phyloP scores from a whole-genome alignment of 768 basidiomycete species.

The Rhizopogon vinicolor region DNA sequence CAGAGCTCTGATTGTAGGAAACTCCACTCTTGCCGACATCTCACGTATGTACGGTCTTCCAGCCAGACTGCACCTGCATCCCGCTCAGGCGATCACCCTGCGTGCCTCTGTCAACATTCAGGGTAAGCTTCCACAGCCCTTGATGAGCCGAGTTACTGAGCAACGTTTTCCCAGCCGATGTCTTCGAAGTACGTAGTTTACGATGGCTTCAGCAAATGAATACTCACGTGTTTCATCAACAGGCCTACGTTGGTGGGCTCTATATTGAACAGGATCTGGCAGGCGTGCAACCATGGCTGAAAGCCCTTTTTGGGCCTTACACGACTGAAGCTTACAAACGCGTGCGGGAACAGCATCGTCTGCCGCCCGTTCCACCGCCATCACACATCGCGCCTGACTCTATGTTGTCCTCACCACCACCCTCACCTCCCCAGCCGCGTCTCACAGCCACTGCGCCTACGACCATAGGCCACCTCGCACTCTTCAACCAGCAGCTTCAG shows the following conservation, averaged over 20 bases:
- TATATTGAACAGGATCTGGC: constrained; percentile 66
- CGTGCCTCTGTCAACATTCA: constrained; percentile 67
- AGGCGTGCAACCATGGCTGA: constrained; percentile 55
- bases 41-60: constrained; percentile 64
- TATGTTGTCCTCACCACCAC: not conserved
- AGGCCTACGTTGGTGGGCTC: constrained; percentile 81
- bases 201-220: constrained; percentile 1
- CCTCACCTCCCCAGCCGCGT: constrained; percentile 9
- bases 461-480: constrained; percentile 60
- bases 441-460: constrained; percentile 19
- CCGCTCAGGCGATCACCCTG: constrained; percentile 68
- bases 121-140: constrained; percentile 37
- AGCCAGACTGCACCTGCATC: constrained; percentile 57
- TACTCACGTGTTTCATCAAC: not conserved
- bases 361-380: constrained; percentile 38
- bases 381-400: constrained; percentile 1
- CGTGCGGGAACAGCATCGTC: constrained; percentile 64
- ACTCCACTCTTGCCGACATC: constrained; percentile 66
- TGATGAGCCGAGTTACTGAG: not conserved
- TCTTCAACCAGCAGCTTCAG: constrained; percentile 78
- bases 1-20: constrained; percentile 69
- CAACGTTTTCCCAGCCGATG: constrained; percentile 47
- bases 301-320: constrained; percentile 60
- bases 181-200: constrained; percentile 57
- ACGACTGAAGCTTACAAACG: constrained; percentile 53